Conservation (phyloP, 352 stramenopile species). For the Vaucheria bursata region DNA sequence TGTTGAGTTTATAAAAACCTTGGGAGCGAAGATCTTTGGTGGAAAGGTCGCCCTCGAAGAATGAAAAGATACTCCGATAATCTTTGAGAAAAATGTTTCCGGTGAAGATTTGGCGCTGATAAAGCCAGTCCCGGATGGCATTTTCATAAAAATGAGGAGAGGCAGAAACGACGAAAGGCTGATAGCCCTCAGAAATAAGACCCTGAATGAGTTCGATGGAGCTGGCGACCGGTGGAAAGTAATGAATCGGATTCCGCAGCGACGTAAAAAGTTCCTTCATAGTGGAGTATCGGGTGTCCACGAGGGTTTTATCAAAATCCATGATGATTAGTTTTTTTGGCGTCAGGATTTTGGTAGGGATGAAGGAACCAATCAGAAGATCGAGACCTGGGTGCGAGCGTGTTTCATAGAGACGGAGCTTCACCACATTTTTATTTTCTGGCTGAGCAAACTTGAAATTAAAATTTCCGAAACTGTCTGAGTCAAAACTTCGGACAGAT, state of each 20-base stretch:
- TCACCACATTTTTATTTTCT: not conserved
- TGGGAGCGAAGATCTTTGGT: not conserved
- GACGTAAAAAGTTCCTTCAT: not conserved
- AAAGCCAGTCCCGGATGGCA: not conserved
- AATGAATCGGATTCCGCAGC: not conserved
- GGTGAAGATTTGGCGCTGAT: not conserved
- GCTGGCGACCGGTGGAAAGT: not conserved
- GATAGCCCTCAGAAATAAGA: not conserved
- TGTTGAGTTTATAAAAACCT: not conserved
- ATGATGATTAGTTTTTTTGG: not conserved
- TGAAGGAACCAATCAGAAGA: not conserved
- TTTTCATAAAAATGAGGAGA: not conserved
- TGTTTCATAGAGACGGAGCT: not conserved
- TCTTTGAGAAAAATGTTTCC: constrained; percentile 1
- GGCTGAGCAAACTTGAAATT: not conserved
- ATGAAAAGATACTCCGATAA: not conserved
- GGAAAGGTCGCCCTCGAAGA: not conserved
- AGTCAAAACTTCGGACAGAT: not conserved
- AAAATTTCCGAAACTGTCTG: not conserved
- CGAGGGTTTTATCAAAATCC: constrained; percentile 1
- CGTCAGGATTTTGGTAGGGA: not conserved
- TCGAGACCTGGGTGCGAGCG: not conserved
- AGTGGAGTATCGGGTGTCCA: not conserved
- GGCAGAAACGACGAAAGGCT: not conserved
- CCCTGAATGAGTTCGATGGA: not conserved